Conservation (phyloP, 495 filamentous ascomycete genomes). For the Aspergillus diversus region DNA sequence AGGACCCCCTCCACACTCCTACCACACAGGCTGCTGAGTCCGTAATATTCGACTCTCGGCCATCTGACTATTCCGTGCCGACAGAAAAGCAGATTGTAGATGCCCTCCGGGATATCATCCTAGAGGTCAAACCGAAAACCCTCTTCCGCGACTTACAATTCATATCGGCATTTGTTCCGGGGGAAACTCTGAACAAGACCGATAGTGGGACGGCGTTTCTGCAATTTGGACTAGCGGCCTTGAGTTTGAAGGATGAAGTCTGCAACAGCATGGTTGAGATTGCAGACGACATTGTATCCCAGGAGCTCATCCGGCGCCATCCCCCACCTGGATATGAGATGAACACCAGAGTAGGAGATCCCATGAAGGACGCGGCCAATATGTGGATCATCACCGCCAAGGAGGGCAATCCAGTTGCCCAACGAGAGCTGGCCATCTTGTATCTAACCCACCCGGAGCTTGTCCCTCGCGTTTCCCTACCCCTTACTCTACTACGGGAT, state of each 20-base stretch:
- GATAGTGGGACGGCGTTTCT: slow-evolving; percentile 92
- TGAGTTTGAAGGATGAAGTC: slow-evolving; percentile 87
- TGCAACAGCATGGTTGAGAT: slow-evolving; percentile 88
- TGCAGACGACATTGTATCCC: slow-evolving; percentile 51
- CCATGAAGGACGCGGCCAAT: slow-evolving; percentile 80
- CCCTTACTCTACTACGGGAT: slow-evolving; percentile 81
- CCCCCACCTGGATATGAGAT: slow-evolving; percentile 44
- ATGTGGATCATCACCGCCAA: slow-evolving; percentile 96
- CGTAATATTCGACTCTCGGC: slow-evolving; percentile 41
- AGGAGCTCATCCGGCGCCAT: slow-evolving; percentile 47
- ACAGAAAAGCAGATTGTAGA: slow-evolving; percentile 69
- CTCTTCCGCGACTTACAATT: slow-evolving; percentile 95
- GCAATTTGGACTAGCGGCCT: slow-evolving; percentile 86
- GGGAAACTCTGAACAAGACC: slow-evolving; percentile 78
- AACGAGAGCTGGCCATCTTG: slow-evolving; percentile 91
- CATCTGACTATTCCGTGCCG: slow-evolving; percentile 44
- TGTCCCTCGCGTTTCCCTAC: slow-evolving; percentile 80
- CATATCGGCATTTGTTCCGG: slow-evolving; percentile 89
- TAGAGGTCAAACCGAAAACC: slow-evolving; percentile 79
- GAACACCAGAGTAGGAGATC: slow-evolving; percentile 42
- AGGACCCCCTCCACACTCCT: slow-evolving; percentile 25
- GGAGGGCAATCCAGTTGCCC: slow-evolving; percentile 90
- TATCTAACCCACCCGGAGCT: slow-evolving; percentile 93
- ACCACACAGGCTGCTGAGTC: slow-evolving; percentile 39
- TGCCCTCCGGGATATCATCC: slow-evolving; percentile 78